A percentile compares a stretch with the other conserved stretches of the same genome.
Conservation (phyloP, 1,284 basidiomycete species). For the Puccinia triticina region DNA sequence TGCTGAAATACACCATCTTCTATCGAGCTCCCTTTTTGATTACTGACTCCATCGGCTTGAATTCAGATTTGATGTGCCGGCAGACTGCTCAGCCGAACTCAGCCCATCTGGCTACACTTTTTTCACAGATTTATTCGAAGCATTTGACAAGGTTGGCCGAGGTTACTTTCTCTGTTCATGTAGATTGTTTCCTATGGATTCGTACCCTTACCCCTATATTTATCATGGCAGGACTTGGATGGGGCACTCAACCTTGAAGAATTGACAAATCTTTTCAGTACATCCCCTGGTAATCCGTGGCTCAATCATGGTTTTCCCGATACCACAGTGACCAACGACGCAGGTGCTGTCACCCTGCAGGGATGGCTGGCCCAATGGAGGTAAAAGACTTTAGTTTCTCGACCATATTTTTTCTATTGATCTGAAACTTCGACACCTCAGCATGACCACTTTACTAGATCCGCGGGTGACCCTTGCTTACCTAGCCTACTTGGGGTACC, state of each 20-base stretch:
- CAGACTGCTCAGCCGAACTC: constrained; percentile 92
- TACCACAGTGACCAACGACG: constrained; percentile 85
- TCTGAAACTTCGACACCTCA: constrained; percentile 59
- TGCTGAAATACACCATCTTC: constrained; percentile 54
- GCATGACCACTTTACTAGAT: constrained; percentile 95
- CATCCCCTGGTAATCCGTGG: constrained; percentile 95
- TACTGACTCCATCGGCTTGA: constrained; percentile 24
- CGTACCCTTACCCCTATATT: constrained; percentile 13
- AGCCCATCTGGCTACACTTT: constrained; percentile 92
- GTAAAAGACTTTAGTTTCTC: constrained; percentile 62
- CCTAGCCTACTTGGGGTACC: constrained; percentile 90
- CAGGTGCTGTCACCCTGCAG: constrained; percentile 87
- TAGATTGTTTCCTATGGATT: neutral
- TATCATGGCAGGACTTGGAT: constrained; percentile 73
- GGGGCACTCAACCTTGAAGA: constrained; percentile 86
- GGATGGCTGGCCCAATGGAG: constrained; percentile 99
- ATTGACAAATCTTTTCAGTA: constrained; percentile 84
- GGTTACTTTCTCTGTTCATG: neutral
- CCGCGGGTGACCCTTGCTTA: constrained; percentile 89
- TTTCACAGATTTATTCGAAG: constrained; percentile 95
- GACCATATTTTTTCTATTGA: neutral
- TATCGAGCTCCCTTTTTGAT: constrained; percentile 32
- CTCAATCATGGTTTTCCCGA: constrained; percentile 80
- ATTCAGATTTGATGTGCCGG: constrained; percentile 81
- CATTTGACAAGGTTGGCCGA: constrained; percentile 79